Base-by-base conservation (phyloP, 805 yeast genomes). In the Sungouiella thailandica region DNA sequence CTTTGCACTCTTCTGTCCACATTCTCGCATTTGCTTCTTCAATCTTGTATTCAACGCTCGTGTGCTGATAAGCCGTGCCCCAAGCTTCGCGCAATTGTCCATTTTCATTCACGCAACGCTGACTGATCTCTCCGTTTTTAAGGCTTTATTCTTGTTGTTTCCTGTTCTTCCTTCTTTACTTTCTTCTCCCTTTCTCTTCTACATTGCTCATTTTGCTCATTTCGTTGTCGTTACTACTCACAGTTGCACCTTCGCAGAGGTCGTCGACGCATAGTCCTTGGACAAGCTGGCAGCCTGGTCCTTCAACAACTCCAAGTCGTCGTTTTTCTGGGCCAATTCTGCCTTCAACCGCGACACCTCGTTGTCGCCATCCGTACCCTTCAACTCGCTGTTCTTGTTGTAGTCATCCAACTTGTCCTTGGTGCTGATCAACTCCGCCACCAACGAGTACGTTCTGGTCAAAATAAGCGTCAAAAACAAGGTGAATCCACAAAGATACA, bases 401-500 rank as follows among this genome's bases (percentile, higher is more conserved):
- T 43, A 44, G 34, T 55, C 60, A 50, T 68, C 72, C 46, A 68
- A 74, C 52, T 68, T 70, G 52, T 75, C 87, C 70, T 78, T 83
- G 50, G 78, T 72, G 38, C 64, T 63, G 32, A 83, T 59, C 58
- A 87, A 68, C 52, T 83, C 93, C 31, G 79, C 80, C 19, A 86
- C 94, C 45, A 88, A 69, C 3, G 77, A 68, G 58, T 84, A 87
- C 2, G 96, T 87, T 63, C 97, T 76, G 52, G 82, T 79, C 46
- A 89, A 78, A 33, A 87, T 82, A 53, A 89, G 70, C 2, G 96
- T 84, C 52, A 93, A 68, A 58, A 93, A 93, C 57, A 93, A 73
- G 2, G 97, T 88, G 62, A 89, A 87, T 1, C 99, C 99, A 47
- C 96, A 87, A 32, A 93, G 71, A 52, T 93, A 93, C 81, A 88